A percentile compares a stretch with the other conserved stretches of the same genome.
Evolutionary conservation across 306 rosid species (phyloP).

Genomic region (Gastrolobium villosum): DNA sequence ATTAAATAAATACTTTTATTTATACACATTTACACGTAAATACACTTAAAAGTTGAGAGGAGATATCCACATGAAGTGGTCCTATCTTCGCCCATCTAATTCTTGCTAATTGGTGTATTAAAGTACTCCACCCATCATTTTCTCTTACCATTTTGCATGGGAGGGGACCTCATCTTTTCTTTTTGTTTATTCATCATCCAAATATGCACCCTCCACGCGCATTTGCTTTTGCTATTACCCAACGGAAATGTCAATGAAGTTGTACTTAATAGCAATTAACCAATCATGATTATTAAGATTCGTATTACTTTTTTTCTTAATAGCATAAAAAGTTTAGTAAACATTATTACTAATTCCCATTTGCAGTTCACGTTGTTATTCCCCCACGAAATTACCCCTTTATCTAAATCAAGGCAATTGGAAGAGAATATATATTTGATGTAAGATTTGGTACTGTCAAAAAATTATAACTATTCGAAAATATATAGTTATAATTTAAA

Average conservation of each 20-base stretch:
- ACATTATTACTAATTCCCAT: neutral
- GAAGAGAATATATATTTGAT: neutral
- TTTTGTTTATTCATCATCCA: conserved; percentile 6
- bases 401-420: neutral
- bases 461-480: too few relatives aligned
- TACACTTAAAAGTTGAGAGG: neutral
- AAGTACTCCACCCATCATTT: conserved; percentile 67
- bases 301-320: neutral
- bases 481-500: too few relatives aligned
- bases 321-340: neutral
- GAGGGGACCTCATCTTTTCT: conserved; percentile 35
- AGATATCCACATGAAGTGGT: conserved; percentile 68
- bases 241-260: neutral
- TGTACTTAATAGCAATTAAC: neutral
- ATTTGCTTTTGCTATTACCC: neutral
- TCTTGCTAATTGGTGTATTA: conserved; percentile 63
- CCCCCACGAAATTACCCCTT: neutral
- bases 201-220: conserved; percentile 55
- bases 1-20: too few relatives aligned
- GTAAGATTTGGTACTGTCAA: too few relatives aligned
- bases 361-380: neutral
- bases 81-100: conserved; percentile 66
- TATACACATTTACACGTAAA: too few relatives aligned
- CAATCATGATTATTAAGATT: neutral
- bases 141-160: conserved; percentile 37